Conservation (phyloP, 1,284 basidiomycete genomes). For the Hymenochaete sp. region DNA sequence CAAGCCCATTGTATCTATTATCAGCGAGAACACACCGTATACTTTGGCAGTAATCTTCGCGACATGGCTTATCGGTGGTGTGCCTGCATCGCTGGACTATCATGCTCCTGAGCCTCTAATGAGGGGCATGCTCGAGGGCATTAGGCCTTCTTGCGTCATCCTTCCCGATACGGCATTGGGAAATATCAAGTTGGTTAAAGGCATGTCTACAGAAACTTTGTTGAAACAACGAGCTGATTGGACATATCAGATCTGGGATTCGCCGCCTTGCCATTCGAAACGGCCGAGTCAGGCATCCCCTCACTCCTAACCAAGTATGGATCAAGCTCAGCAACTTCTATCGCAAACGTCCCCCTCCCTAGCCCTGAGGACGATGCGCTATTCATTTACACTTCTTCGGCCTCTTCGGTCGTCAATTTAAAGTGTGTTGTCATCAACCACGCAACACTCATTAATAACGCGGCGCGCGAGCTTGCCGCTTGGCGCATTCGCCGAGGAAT, state of each 20-base stretch:
- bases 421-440: slow-evolving; percentile 30
- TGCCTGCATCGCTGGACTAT: slow-evolving; percentile 27
- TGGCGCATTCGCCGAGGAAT: slow-evolving; percentile 25
- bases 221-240: neutral
- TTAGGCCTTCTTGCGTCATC: slow-evolving; percentile 25
- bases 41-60: slow-evolving; percentile 27
- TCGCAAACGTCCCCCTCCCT: slow-evolving; percentile 19
- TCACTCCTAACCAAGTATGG: slow-evolving; percentile 24
- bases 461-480: slow-evolving; percentile 22
- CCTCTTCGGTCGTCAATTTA: slow-evolving; percentile 28
- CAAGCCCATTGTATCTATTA: slow-evolving; percentile 23
- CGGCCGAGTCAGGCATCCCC: slow-evolving; percentile 25
- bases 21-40: slow-evolving; percentile 31
- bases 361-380: slow-evolving; percentile 18
- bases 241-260: slow-evolving; percentile 3
- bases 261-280: neutral
- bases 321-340: slow-evolving; percentile 17
- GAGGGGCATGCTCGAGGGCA: slow-evolving; percentile 27
- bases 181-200: slow-evolving; percentile 22
- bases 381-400: slow-evolving; percentile 30
- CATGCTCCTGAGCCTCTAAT: slow-evolving; percentile 28
- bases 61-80: slow-evolving; percentile 29
- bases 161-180: slow-evolving; percentile 22
- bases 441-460: slow-evolving; percentile 23
- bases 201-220: slow-evolving; percentile 16